phyloP scores from a whole-genome alignment of 2,329 filamentous ascomycete genomes.

The Verticillium dahliae region DNA sequence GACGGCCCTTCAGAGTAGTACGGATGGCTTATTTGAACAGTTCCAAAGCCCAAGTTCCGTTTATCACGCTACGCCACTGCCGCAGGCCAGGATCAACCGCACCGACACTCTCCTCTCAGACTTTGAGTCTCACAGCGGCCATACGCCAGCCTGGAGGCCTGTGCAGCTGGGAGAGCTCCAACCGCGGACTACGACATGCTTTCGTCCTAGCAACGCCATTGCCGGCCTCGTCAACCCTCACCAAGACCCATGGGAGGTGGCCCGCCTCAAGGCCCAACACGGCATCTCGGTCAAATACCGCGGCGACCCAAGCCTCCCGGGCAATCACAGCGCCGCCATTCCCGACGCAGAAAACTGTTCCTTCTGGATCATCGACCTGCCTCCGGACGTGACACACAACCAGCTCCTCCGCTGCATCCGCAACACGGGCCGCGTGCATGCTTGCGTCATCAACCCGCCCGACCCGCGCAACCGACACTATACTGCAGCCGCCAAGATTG shows the following conservation, averaged over 20 bases:
- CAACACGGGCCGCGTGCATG: slow-evolving; percentile 42
- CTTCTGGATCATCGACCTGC: slow-evolving; percentile 46
- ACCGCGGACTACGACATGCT: background rate
- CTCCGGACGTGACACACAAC: slow-evolving; percentile 30
- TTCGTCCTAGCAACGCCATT: background rate
- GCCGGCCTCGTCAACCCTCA: background rate
- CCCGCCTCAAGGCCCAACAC: slow-evolving; percentile 2
- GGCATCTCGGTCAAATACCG: slow-evolving; percentile 27
- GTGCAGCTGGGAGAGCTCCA: background rate
- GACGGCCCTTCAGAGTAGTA: too few species aligned
- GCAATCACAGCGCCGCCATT: slow-evolving; percentile 33
- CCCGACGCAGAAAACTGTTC: slow-evolving; percentile 37
- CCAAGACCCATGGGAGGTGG: background rate
- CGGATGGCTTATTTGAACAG: too few species aligned
- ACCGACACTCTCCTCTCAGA: too few species aligned
- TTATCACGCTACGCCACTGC: too few species aligned
- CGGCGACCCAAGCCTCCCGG: slow-evolving; percentile 26
- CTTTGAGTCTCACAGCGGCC: too few species aligned
- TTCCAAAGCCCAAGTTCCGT: too few species aligned
- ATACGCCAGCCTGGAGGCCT: too few species aligned
- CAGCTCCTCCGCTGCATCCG: slow-evolving; percentile 38
- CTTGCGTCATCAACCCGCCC: slow-evolving; percentile 43
- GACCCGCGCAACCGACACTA: slow-evolving; percentile 24
- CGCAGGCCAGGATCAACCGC: too few species aligned
- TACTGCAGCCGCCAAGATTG: slow-evolving; percentile 39